phyloP scores from a whole-genome alignment of 2,329 filamentous ascomycete genomes.

The Epichloe festucae region DNA sequence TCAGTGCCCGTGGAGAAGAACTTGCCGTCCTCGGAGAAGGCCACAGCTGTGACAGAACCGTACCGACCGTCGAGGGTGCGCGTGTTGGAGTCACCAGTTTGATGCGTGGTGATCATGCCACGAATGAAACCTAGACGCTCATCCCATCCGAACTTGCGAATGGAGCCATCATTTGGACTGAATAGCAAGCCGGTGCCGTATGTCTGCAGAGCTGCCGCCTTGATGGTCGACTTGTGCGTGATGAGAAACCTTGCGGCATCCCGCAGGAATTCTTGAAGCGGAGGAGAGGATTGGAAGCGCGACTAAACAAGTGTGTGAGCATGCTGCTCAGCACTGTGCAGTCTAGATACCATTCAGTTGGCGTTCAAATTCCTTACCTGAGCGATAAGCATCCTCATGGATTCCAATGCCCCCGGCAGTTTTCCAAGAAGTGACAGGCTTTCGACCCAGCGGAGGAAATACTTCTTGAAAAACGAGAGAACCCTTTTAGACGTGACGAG shows the following conservation, averaged over 20 bases:
- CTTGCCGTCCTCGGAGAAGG: slow-evolving; percentile 7
- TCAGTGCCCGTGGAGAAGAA: slow-evolving; percentile 6
- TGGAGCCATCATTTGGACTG: slow-evolving; percentile 13
- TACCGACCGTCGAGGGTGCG: slow-evolving; percentile 6
- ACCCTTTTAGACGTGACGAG: slow-evolving; percentile 12
- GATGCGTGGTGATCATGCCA: slow-evolving; percentile 5
- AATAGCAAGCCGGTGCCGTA: slow-evolving; percentile 23
- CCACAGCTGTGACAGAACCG: slow-evolving; percentile 5
- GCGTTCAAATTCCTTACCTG: slow-evolving; percentile 1
- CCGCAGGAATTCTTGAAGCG: slow-evolving; percentile 15
- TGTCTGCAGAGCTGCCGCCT: slow-evolving; percentile 17
- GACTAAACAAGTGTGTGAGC: slow-evolving; percentile 1
- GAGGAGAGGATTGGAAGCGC: slow-evolving; percentile 3
- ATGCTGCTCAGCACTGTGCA: background rate
- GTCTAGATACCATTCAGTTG: background rate
- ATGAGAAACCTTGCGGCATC: slow-evolving; percentile 13
- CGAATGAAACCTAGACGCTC: slow-evolving; percentile 10
- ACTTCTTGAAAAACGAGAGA: slow-evolving; percentile 6
- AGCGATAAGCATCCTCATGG: slow-evolving; percentile 1
- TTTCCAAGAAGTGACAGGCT: slow-evolving; percentile 7
- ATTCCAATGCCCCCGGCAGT: slow-evolving; percentile 4
- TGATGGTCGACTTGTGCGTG: slow-evolving; percentile 13
- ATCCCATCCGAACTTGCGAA: slow-evolving; percentile 8
- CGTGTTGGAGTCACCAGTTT: slow-evolving; percentile 6
- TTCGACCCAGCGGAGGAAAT: slow-evolving; percentile 11